Evolutionary conservation across 371 early-diverging fungal genomes (phyloP).

Genomic region (Actinomortierella ambigua): DNA sequence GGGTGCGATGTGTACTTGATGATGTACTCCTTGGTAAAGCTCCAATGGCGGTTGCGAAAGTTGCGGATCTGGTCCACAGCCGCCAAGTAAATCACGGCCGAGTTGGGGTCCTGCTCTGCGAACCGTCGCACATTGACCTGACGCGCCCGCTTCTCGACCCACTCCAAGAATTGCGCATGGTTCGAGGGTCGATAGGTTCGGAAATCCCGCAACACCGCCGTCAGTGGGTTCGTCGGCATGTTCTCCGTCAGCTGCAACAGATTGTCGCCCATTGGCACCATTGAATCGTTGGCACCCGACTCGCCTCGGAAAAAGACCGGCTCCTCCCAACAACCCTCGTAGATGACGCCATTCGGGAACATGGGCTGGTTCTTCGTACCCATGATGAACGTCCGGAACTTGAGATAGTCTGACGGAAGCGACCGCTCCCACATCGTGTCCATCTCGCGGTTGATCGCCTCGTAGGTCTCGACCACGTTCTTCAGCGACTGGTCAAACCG

Average conservation of each 20-base stretch:
- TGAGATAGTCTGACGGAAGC: slow-evolving; percentile 73
- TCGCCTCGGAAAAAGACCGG: slow-evolving; percentile 81
- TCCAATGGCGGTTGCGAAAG: slow-evolving; percentile 89
- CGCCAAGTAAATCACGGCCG: slow-evolving; percentile 69
- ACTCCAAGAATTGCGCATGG: slow-evolving; percentile 75
- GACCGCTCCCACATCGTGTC: slow-evolving; percentile 81
- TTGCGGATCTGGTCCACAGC: slow-evolving; percentile 87
- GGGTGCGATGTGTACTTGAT: slow-evolving; percentile 78
- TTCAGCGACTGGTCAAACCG: slow-evolving; percentile 64
- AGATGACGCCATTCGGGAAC: slow-evolving; percentile 87
- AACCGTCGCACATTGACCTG: slow-evolving; percentile 51
- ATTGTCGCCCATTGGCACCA: slow-evolving; percentile 86
- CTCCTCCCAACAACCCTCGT: slow-evolving; percentile 73
- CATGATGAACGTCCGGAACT: slow-evolving; percentile 90
- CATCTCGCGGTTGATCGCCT: slow-evolving; percentile 74
- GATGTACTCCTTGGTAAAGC: slow-evolving; percentile 86
- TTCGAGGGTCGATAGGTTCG: slow-evolving; percentile 79
- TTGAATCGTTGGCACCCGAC: slow-evolving; percentile 86
- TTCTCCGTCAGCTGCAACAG: slow-evolving; percentile 77
- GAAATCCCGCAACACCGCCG: slow-evolving; percentile 78
- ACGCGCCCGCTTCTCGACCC: slow-evolving; percentile 60
- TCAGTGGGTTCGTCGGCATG: slow-evolving; percentile 86
- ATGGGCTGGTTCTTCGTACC: slow-evolving; percentile 88
- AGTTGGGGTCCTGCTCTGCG: slow-evolving; percentile 59
- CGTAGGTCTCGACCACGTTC: slow-evolving; percentile 63